Evolutionary conservation across 371 early-diverging fungal genomes (phyloP).

Genomic region (Haplosporangium sp.): DNA sequence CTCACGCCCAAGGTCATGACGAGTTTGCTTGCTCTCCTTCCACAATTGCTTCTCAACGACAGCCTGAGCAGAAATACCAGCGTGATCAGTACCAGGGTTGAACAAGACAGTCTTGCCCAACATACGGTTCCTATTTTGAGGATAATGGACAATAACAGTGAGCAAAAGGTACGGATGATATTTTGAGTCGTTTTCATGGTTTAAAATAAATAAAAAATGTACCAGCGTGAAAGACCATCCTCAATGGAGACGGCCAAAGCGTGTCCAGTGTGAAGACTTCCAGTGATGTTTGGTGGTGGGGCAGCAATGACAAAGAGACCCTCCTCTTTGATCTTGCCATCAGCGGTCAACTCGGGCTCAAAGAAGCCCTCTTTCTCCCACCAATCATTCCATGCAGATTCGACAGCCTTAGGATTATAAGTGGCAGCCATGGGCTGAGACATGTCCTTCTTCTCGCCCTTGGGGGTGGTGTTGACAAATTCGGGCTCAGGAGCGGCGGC

Average conservation of each 20-base stretch:
- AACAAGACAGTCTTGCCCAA: slow-evolving; percentile 95
- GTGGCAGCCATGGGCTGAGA: slow-evolving; percentile 81
- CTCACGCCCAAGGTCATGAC: slow-evolving; percentile 97
- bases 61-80: slow-evolving; percentile 99
- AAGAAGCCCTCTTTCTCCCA: slow-evolving; percentile 95
- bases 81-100: slow-evolving; percentile 99
- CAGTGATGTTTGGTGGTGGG: slow-evolving; percentile 99
- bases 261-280: slow-evolving; percentile 99
- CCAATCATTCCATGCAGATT: slow-evolving; percentile 96
- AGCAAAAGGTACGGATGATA: neutral
- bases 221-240: slow-evolving; percentile 97
- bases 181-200: neutral
- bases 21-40: slow-evolving; percentile 83
- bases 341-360: slow-evolving; percentile 83
- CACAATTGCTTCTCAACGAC: slow-evolving; percentile 98
- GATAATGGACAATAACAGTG: neutral
- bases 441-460: slow-evolving; percentile 96
- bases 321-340: slow-evolving; percentile 81
- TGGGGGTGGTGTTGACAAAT: slow-evolving; percentile 86
- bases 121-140: slow-evolving; percentile 89
- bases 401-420: slow-evolving; percentile 95
- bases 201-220: slow-evolving; percentile 12
- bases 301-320: slow-evolving; percentile 94
- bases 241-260: slow-evolving; percentile 97
- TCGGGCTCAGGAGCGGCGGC: slow-evolving; percentile 64